Percentiles rank a stretch among this genome's conserved stretches.
Conservation (phyloP, 768 basidiomycete genomes). For the Ramaria sp. region DNA sequence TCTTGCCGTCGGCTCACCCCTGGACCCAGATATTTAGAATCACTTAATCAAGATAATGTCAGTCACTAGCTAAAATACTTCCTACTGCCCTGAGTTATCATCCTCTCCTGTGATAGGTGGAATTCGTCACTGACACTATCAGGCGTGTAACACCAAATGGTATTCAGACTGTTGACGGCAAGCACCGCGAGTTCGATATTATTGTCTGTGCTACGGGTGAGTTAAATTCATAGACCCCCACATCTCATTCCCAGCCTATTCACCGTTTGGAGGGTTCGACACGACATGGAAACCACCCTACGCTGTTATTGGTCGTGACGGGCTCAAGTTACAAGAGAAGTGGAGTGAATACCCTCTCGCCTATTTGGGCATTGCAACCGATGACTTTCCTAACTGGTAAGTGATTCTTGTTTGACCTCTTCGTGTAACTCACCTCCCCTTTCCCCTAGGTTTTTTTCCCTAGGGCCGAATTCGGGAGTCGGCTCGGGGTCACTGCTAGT, state of each 20-base stretch:
- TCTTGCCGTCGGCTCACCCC: slow-evolving; percentile 57
- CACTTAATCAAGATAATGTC: slow-evolving; percentile 53
- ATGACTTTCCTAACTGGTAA: slow-evolving; percentile 57
- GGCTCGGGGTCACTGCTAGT: slow-evolving; percentile 46
- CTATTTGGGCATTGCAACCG: slow-evolving; percentile 48
- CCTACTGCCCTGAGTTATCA: not conserved
- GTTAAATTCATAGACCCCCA: not conserved
- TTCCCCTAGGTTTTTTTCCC: slow-evolving; percentile 29
- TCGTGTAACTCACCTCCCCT: not conserved
- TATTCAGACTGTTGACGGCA: slow-evolving; percentile 46
- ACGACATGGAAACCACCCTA: slow-evolving; percentile 37
- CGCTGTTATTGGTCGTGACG: slow-evolving; percentile 43
- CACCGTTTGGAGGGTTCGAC: slow-evolving; percentile 38
- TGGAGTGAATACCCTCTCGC: slow-evolving; percentile 45
- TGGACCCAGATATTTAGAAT: slow-evolving; percentile 58
- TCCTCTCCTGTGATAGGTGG: slow-evolving; percentile 26
- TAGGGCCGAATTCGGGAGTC: slow-evolving; percentile 48
- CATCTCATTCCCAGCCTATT: not conserved
- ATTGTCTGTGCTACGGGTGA: slow-evolving; percentile 55
- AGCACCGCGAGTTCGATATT: slow-evolving; percentile 43
- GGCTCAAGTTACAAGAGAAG: slow-evolving; percentile 40
- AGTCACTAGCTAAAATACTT: slow-evolving; percentile 5
- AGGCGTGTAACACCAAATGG: slow-evolving; percentile 41
- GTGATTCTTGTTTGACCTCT: not conserved
- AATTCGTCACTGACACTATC: slow-evolving; percentile 42